Conservation (phyloP, 805 yeast genomes). For the Jamesozyma rosinii region DNA sequence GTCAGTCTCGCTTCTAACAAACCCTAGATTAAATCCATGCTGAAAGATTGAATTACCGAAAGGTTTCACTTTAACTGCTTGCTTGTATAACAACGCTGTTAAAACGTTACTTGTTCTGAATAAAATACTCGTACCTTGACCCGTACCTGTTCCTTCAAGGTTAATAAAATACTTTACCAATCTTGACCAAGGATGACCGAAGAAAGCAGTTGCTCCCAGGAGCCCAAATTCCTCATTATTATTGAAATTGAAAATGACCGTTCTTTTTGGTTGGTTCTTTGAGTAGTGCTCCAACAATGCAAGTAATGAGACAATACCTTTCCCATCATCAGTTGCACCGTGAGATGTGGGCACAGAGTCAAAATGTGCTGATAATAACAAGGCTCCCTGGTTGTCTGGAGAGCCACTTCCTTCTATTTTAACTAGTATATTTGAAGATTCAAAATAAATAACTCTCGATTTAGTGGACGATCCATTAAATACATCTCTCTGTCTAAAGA, state of each 20-base stretch:
- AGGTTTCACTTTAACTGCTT: slow-evolving; percentile 48
- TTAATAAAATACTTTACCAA: slow-evolving; percentile 60
- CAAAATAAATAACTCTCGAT: slow-evolving; percentile 58
- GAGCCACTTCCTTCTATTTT: slow-evolving; percentile 55
- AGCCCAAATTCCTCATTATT: slow-evolving; percentile 86
- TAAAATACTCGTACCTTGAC: slow-evolving; percentile 63
- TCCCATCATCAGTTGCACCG: slow-evolving; percentile 90
- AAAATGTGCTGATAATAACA: slow-evolving; percentile 74
- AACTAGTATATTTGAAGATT: slow-evolving; percentile 72
- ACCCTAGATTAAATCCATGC: slow-evolving; percentile 68
- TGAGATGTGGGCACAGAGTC: slow-evolving; percentile 81
- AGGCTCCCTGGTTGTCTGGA: slow-evolving; percentile 44
- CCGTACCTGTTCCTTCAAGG: slow-evolving; percentile 89
- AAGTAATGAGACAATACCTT: slow-evolving; percentile 73
- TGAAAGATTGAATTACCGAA: slow-evolving; percentile 76
- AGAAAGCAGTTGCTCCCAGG: slow-evolving; percentile 67
- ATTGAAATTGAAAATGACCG: slow-evolving; percentile 75
- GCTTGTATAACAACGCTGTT: slow-evolving; percentile 48
- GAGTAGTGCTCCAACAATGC: slow-evolving; percentile 51
- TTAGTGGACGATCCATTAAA: slow-evolving; percentile 35
- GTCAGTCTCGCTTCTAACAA: slow-evolving; percentile 77
- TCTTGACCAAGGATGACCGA: slow-evolving; percentile 63
- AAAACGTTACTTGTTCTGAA: slow-evolving; percentile 79
- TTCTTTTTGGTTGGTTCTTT: slow-evolving; percentile 51
- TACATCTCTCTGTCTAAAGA: slow-evolving; percentile 43